Percentiles rank a stretch among this genome's conserved stretches.
Conservation (phyloP, 768 basidiomycete species). For the Mycena filopes region DNA sequence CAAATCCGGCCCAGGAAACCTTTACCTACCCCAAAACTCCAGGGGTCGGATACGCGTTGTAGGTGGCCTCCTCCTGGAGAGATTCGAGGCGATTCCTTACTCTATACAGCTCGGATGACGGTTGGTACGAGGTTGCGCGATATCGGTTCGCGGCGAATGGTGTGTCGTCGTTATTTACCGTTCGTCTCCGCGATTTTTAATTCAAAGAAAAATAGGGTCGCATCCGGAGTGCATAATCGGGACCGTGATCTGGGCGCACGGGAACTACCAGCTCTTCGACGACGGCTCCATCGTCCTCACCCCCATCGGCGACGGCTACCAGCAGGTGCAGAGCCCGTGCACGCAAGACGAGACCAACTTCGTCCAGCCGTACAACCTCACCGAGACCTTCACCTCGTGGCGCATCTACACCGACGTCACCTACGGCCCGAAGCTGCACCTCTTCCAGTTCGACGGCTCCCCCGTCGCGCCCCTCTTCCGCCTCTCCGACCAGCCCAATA, state of each 20-base stretch:
- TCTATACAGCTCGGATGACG: constrained; percentile 61
- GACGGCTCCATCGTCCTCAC: constrained; percentile 71
- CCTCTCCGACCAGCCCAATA: constrained; percentile 64
- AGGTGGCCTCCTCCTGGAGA: not conserved
- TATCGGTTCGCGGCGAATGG: constrained; percentile 80
- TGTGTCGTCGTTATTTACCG: constrained; percentile 40
- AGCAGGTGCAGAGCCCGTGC: constrained; percentile 82
- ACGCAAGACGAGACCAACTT: constrained; percentile 69
- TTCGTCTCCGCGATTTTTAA: not conserved
- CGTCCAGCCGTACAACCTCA: constrained; percentile 73
- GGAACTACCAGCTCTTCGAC: constrained; percentile 59
- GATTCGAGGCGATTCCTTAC: not conserved
- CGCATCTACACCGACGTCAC: constrained; percentile 63
- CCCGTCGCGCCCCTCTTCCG: constrained; percentile 64
- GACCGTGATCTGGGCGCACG: constrained; percentile 79
- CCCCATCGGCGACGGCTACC: constrained; percentile 77
- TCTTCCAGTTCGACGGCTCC: constrained; percentile 68
- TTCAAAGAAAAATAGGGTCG: constrained; percentile 57
- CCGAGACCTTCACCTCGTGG: constrained; percentile 63
- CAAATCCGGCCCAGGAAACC: constrained; percentile 68
- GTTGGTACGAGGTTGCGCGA: constrained; percentile 76
- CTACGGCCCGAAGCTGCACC: constrained; percentile 62
- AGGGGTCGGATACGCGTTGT: constrained; percentile 79
- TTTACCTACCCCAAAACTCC: constrained; percentile 77
- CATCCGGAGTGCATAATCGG: constrained; percentile 76